Evolutionary conservation across 441 rosid species (phyloP).

Genomic region (Rhodomyrtus psidioides): DNA sequence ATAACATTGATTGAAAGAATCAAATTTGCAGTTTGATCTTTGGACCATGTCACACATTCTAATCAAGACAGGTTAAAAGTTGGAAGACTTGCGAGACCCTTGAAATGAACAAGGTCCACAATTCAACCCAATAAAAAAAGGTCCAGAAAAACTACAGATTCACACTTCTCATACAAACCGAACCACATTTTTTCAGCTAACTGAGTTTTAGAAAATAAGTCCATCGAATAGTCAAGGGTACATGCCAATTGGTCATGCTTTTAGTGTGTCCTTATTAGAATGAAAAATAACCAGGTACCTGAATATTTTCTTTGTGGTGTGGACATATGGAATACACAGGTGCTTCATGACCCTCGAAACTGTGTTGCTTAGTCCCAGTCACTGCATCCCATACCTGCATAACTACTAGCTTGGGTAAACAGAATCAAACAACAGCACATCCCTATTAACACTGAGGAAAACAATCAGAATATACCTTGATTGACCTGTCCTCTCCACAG

Average conservation of each 20-base stretch:
- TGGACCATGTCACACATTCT: neutral
- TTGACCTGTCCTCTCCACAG: constrained; percentile 61
- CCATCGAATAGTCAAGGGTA: neutral
- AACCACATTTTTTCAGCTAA: accelerated
- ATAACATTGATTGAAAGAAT: neutral
- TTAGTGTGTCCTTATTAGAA: neutral
- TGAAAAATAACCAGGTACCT: constrained; percentile 35
- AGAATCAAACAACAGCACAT: neutral
- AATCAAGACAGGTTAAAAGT: neutral
- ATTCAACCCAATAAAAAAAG: neutral
- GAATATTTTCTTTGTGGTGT: no score
- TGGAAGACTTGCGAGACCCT: neutral
- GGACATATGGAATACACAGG: constrained; percentile 66
- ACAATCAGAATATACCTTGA: constrained; percentile 38
- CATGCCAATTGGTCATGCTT: no score
- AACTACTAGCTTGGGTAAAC: constrained; percentile 2
- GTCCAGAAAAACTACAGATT: neutral
- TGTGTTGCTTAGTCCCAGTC: constrained; percentile 27
- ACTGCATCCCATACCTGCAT: constrained; percentile 71
- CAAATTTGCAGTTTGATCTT: neutral
- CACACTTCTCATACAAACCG: neutral
- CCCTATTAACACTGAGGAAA: neutral
- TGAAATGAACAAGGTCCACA: neutral
- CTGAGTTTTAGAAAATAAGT: neutral
- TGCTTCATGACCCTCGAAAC: constrained; percentile 64